These are phyloP conservation scores for Geotrichum histeridarum DNA, from an alignment of 1,139 yeast genomes.

Conservation along the genomic window DNA sequence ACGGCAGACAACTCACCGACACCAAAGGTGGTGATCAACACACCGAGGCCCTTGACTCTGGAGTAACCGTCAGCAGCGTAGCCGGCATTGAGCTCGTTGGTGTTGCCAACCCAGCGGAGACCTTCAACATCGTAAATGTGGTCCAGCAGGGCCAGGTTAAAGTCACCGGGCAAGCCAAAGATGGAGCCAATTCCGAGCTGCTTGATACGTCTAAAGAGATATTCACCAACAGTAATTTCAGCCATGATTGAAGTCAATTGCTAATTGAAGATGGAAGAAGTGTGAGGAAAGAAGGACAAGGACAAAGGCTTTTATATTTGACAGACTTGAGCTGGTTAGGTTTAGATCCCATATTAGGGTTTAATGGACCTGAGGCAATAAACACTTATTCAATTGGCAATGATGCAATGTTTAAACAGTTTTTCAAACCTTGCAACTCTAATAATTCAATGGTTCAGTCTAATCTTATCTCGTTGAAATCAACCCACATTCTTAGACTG, in stretches of 20 bases:
- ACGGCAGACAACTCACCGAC: slow-evolving; percentile 70
- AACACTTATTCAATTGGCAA: no score
- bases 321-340: not conserved
- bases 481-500: no score
- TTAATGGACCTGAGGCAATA: no score
- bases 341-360: no score
- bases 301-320: not conserved
- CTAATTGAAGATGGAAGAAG: not conserved
- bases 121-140: slow-evolving; percentile 46
- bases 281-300: not conserved
- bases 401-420: no score
- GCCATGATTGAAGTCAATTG: slow-evolving; percentile 9
- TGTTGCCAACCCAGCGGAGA: slow-evolving; percentile 43
- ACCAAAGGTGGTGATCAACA: slow-evolving; percentile 61
- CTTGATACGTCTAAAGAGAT: slow-evolving; percentile 47
- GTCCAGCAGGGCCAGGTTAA: slow-evolving; percentile 52
- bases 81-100: slow-evolving; percentile 52
- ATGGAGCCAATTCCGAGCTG: slow-evolving; percentile 45
- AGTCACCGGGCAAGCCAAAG: slow-evolving; percentile 59
- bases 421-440: no score
- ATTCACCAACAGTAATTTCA: slow-evolving; percentile 45
- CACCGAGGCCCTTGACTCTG: slow-evolving; percentile 54
- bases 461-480: no score
- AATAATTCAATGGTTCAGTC: no score
- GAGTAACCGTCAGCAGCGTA: slow-evolving; percentile 67